Conservation (phyloP, 176 grass and related monocot species). For the Rhynchospora breviuscula region DNA sequence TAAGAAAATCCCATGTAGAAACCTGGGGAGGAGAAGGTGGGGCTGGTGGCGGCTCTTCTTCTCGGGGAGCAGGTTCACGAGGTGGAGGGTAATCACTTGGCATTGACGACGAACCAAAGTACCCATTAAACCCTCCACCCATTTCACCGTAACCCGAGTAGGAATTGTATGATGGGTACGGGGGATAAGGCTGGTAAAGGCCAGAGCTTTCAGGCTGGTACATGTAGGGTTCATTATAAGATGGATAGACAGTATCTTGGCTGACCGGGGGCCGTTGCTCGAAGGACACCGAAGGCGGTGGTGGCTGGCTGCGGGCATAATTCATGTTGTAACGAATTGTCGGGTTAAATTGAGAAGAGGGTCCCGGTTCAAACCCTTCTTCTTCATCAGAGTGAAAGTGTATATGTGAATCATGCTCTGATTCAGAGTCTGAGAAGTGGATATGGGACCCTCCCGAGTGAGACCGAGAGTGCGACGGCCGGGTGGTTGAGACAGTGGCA, state of each 20-base stretch:
- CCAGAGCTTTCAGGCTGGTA: conserved; percentile 43
- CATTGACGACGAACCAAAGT: conserved; percentile 23
- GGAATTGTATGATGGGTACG: conserved; percentile 20
- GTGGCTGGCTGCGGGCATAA: conserved; percentile 50
- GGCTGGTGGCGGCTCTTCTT: conserved; percentile 31
- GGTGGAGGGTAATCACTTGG: conserved; percentile 29
- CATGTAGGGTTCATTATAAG: conserved; percentile 32
- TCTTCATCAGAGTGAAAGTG: conserved; percentile 68
- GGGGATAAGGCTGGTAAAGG: conserved; percentile 39
- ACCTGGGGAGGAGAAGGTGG: conserved; percentile 78
- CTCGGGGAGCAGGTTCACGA: conserved; percentile 33
- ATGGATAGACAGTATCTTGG: conserved; percentile 34
- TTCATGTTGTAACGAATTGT: conserved; percentile 43
- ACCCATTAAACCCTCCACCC: conserved; percentile 26
- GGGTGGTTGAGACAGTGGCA: conserved; percentile 24
- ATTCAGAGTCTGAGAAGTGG: conserved; percentile 55
- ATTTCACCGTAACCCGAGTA: conserved; percentile 29
- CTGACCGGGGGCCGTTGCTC: conserved; percentile 35
- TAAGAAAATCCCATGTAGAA: conserved; percentile 93
- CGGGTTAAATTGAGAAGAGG: conserved; percentile 5
- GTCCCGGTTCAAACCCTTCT: conserved; percentile 11
- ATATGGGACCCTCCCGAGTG: conserved; percentile 46
- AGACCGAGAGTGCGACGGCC: not conserved
- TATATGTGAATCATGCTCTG: conserved; percentile 45
- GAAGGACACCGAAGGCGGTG: conserved; percentile 28